A percentile compares a stretch with the other conserved stretches of the same genome.
These are phyloP conservation scores for Amanita muscaria DNA, from an alignment of 768 basidiomycete species.

Conservation along the genomic window DNA sequence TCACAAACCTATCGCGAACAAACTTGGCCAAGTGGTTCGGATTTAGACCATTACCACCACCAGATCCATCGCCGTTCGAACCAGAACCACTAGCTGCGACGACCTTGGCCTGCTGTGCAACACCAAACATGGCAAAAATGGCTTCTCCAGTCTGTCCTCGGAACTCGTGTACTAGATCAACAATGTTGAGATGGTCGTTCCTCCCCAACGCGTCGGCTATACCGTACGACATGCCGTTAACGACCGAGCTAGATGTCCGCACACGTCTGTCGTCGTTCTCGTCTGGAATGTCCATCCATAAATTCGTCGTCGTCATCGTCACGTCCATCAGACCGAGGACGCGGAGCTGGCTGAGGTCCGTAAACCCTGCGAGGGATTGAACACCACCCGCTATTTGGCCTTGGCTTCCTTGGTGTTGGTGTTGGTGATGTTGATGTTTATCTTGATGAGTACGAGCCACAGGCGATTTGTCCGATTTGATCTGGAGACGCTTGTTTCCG, in stretches of 20 bases:
- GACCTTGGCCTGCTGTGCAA: constrained; percentile 40
- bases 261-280: constrained; percentile 87
- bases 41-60: too few relatives aligned
- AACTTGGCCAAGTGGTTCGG: constrained; percentile 67
- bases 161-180: constrained; percentile 90
- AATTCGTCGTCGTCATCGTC: constrained; percentile 58
- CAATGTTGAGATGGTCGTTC: constrained; percentile 74
- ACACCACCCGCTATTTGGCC: constrained; percentile 17
- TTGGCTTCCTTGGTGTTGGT: too few relatives aligned
- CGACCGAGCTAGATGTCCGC: constrained; percentile 80
- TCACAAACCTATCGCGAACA: constrained; percentile 72
- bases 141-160: constrained; percentile 69
- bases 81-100: constrained; percentile 19
- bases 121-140: constrained; percentile 94
- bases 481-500: constrained; percentile 93
- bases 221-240: constrained; percentile 91
- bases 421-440: constrained; percentile 15
- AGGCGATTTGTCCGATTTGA: constrained; percentile 63
- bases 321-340: constrained; percentile 98
- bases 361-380: constrained; percentile 70
- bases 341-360: constrained; percentile 72
- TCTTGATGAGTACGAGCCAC: constrained; percentile 21
- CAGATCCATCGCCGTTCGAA: too few relatives aligned
- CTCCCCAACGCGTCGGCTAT: constrained; percentile 88
- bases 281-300: constrained; percentile 58